A percentile compares a stretch with the other conserved stretches of the same genome.
These are phyloP conservation scores for Aspergillus novofumigatus DNA, from an alignment of 2,329 filamentous ascomycete genomes.

Conservation along the genomic window DNA sequence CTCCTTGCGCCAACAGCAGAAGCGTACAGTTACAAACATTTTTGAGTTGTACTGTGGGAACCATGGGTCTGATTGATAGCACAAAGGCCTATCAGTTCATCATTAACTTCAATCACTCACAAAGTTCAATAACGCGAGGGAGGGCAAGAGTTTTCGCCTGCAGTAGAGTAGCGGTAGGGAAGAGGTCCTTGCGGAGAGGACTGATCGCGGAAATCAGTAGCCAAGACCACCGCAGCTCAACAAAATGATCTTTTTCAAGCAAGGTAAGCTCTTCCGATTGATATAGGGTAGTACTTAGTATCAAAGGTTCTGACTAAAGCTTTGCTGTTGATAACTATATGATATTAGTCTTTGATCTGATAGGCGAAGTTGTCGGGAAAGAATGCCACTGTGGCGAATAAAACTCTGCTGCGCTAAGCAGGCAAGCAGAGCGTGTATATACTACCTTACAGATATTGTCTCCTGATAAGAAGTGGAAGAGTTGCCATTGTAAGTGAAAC, in stretches of 20 bases:
- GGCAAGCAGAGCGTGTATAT: not conserved
- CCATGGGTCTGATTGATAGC: not conserved
- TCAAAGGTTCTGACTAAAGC: not conserved
- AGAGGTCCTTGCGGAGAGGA: not conserved
- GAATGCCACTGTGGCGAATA: not conserved
- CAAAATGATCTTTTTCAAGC: not conserved
- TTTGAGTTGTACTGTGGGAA: not conserved
- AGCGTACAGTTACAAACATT: not conserved
- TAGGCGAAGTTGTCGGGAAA: not conserved
- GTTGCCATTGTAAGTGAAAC: not conserved
- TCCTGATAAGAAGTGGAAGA: not conserved
- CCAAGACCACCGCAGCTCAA: not conserved
- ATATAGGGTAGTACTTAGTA: not conserved
- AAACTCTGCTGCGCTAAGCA: slow-evolving; percentile 2
- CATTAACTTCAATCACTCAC: not conserved
- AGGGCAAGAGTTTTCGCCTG: not conserved
- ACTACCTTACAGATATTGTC: not conserved
- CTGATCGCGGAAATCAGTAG: not conserved
- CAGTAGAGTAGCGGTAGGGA: not conserved
- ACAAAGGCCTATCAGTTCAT: not conserved
- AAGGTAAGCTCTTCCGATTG: not conserved
- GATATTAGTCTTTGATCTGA: not conserved
- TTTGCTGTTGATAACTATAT: not conserved
- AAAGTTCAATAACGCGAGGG: not conserved
- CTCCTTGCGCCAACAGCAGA: not conserved